Percentiles rank a stretch among this genome's conserved stretches.
Evolutionary conservation across 2,329 filamentous ascomycete genomes (phyloP).

Genomic region (Graphilbum fragrans): DNA sequence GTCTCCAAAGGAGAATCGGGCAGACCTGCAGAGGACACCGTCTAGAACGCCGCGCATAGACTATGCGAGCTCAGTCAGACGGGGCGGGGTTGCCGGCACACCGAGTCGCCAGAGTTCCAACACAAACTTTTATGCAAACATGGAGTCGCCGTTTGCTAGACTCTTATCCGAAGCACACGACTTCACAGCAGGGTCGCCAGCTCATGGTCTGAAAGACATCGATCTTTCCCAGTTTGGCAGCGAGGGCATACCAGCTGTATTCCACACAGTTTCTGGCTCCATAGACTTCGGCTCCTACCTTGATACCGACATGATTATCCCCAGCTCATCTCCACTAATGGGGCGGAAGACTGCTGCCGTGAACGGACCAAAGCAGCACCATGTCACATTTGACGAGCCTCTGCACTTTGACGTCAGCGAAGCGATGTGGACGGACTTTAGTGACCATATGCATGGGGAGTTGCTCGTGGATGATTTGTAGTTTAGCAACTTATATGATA

Average conservation of each 20-base stretch:
- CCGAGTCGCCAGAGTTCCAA: constrained; percentile 14
- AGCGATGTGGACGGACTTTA: constrained; percentile 13
- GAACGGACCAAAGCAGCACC: constrained; percentile 1
- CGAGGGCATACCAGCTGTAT: constrained; percentile 22
- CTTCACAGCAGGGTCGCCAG: constrained; percentile 26
- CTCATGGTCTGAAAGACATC: constrained; percentile 26
- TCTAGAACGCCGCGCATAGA: constrained; percentile 16
- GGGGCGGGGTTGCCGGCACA: constrained; percentile 18
- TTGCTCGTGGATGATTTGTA: constrained; percentile 1
- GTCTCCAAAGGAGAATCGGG: constrained; percentile 30
- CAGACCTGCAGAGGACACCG: constrained; percentile 27
- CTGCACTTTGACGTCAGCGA: constrained; percentile 11
- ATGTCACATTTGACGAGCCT: constrained; percentile 13
- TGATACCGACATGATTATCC: constrained; percentile 32
- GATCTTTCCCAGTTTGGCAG: constrained; percentile 28
- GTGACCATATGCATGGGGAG: constrained; percentile 3
- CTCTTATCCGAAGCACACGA: constrained; percentile 45
- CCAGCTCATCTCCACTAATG: constrained; percentile 32
- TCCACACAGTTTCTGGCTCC: constrained; percentile 14
- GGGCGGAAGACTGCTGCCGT: constrained; percentile 10
- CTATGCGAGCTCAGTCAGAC: background rate
- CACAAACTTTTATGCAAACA: constrained; percentile 21
- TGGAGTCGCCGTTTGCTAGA: constrained; percentile 49
- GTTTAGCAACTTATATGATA: too few relatives aligned
- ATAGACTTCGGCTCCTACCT: constrained; percentile 37